Base-by-base conservation (phyloP, 768 basidiomycete species). In the Coprinopsis strossmayeri region DNA sequence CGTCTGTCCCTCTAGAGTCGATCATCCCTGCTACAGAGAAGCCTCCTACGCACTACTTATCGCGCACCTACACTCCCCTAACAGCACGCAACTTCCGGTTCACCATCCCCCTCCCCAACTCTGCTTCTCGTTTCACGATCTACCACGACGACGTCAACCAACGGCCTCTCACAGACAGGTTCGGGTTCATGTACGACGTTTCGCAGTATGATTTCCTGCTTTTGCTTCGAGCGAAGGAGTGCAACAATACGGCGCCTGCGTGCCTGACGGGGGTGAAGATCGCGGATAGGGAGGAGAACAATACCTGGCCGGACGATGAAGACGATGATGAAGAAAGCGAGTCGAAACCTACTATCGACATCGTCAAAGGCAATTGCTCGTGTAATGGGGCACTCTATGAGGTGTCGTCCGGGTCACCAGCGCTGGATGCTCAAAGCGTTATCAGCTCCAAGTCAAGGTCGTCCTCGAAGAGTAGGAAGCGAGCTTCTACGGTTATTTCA, bases 161-260 rank as follows among this genome's bases (percentile, higher is more conserved):
- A 44, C 71, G 78, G 41, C 79, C 79, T 2, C 67, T 92, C 49
- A 91, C 90, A 17, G 92, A 94, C 53, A 81, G 90, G 3, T 94
- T 84, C 57, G 92, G 92, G 0, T 94, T 94, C 68, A 84, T 93
- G 64, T 93, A 93, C 51, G 90, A 92, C 55, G 77, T 91, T 1
- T 79, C 82, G 2, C 76, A 81, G 56, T 90, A 91, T 57, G 91
- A 94, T 57, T 73, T 87, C 23, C 71, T 91, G 21, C 67, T 95
- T 12, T 73, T 94, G 23, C 63, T 86, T 7, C 74, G 87, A 24
- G 87, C 86, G 15, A 78, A 73, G 57, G 82, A 82, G 48, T 89
- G 85, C 50, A 71, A 77, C 40, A 85, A 77, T 55, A 78, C 84
- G 0, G 90, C 90, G 0, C 89, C 91, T 2, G 88, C 89, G 5